phyloP scores from a whole-genome alignment of 1,139 yeast species.

The Candida glucosophila region DNA sequence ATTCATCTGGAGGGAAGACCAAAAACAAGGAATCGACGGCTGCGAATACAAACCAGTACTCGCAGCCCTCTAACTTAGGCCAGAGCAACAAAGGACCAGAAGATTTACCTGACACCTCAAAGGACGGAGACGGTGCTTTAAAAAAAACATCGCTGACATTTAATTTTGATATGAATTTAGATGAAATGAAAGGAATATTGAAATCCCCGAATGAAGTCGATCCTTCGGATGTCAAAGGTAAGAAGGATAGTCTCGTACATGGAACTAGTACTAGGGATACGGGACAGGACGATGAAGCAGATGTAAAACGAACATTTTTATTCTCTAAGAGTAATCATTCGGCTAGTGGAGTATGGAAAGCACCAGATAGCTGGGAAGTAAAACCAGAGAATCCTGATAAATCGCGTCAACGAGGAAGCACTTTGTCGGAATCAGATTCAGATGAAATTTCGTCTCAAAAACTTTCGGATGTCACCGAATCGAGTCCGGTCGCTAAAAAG shows the following conservation, averaged over 20 bases:
- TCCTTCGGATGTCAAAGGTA: background rate
- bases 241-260: no score
- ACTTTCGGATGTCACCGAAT: slow-evolving; percentile 2
- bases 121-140: no score
- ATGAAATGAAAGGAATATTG: slow-evolving; percentile 47
- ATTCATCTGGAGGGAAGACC: background rate
- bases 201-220: no score
- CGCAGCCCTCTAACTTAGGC: background rate
- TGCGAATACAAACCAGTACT: no score
- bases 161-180: slow-evolving; percentile 39
- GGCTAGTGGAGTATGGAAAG: slow-evolving; percentile 38
- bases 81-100: no score
- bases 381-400: no score
- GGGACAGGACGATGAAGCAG: slow-evolving; percentile 1
- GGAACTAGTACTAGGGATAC: no score
- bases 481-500: slow-evolving; percentile 1
- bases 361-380: slow-evolving; percentile 81
- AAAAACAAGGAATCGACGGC: no score
- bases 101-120: no score
- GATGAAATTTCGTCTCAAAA: slow-evolving; percentile 8
- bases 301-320: background rate
- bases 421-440: slow-evolving; percentile 10
- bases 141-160: slow-evolving; percentile 13
- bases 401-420: no score
- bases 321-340: background rate